A percentile compares a stretch with the other conserved stretches of the same genome.
These are phyloP conservation scores for Mycena metata DNA, from an alignment of 768 basidiomycete species.

Conservation along the genomic window DNA sequence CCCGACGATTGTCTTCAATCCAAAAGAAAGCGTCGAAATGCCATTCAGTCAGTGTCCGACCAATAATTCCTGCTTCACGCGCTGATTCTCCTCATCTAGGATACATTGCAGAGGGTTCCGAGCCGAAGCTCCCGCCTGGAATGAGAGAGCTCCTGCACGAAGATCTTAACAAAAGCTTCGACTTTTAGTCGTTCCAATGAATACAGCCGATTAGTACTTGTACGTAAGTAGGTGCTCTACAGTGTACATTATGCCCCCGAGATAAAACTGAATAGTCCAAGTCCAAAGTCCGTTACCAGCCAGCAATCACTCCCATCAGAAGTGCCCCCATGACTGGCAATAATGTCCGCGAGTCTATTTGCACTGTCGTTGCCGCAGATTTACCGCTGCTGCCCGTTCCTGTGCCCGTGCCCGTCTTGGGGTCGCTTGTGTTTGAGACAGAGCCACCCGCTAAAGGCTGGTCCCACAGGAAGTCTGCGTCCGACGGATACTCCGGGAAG, in stretches of 20 bases:
- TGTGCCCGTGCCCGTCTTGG: too few relatives aligned
- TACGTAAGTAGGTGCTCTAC: too few relatives aligned
- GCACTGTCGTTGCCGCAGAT: conserved; percentile 1
- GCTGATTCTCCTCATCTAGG: conserved; percentile 45
- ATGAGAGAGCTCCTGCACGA: conserved; percentile 90
- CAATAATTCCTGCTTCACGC: neutral
- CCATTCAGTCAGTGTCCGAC: conserved; percentile 81
- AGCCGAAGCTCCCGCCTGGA: conserved; percentile 87
- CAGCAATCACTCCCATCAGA: neutral
- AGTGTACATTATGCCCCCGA: too few relatives aligned
- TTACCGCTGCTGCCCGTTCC: too few relatives aligned
- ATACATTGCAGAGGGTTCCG: conserved; percentile 62
- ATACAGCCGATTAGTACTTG: too few relatives aligned
- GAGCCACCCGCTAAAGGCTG: conserved; percentile 60
- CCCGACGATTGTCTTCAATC: conserved; percentile 91
- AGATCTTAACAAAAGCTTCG: conserved; percentile 90
- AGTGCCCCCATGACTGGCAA: neutral
- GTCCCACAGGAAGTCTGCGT: conserved; percentile 68
- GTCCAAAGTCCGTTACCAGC: conserved; percentile 1
- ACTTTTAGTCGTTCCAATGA: conserved; percentile 62
- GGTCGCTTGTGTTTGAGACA: neutral
- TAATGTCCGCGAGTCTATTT: neutral
- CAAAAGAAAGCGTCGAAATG: conserved; percentile 96
- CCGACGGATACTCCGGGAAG: conserved; percentile 54
- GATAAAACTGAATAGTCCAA: neutral